These are phyloP conservation scores for Opeltia flavorubescens DNA, from an alignment of 495 filamentous ascomycete genomes.

Conservation along the genomic window DNA sequence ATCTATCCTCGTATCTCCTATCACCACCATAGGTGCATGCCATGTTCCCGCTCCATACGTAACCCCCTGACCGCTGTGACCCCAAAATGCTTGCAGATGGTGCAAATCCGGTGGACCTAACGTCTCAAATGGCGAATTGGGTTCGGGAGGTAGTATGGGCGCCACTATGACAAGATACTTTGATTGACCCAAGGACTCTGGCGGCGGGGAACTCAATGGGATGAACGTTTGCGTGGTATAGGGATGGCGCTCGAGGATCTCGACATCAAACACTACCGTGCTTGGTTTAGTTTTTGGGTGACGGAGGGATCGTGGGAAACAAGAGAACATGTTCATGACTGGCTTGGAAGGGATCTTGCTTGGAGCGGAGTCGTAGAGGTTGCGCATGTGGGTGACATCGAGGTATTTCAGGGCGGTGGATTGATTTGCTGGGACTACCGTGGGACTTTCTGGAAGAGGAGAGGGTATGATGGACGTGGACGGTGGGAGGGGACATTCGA, in stretches of 20 bases:
- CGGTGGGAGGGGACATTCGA: constrained; percentile 53
- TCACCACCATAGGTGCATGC: constrained; percentile 93
- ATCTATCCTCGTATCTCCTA: constrained; percentile 53
- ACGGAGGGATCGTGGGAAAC: constrained; percentile 49
- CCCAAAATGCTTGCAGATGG: constrained; percentile 63
- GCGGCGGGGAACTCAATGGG: constrained; percentile 47
- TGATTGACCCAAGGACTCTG: constrained; percentile 19
- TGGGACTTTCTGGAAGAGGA: constrained; percentile 24
- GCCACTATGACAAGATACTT: constrained; percentile 84
- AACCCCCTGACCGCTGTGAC: constrained; percentile 66
- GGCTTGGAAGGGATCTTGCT: constrained; percentile 45
- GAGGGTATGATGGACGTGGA: constrained; percentile 16
- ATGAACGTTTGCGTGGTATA: constrained; percentile 89
- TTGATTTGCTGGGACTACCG: constrained; percentile 53
- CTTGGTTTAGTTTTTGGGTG: neutral
- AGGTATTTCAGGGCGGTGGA: constrained; percentile 75
- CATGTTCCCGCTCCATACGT: constrained; percentile 87
- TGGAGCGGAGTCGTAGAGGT: constrained; percentile 53
- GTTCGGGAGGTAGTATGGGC: constrained; percentile 35
- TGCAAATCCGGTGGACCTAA: constrained; percentile 61
- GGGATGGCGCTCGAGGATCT: constrained; percentile 81
- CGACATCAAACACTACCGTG: constrained; percentile 42
- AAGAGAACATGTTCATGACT: constrained; percentile 80
- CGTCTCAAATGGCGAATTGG: constrained; percentile 17
- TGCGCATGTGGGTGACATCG: constrained; percentile 53